Evolutionary conservation across 2,329 filamentous ascomycete species (phyloP), one percentile per base, ranked within the genome.

Genomic region (Emmonsiellopsis sp.): DNA sequence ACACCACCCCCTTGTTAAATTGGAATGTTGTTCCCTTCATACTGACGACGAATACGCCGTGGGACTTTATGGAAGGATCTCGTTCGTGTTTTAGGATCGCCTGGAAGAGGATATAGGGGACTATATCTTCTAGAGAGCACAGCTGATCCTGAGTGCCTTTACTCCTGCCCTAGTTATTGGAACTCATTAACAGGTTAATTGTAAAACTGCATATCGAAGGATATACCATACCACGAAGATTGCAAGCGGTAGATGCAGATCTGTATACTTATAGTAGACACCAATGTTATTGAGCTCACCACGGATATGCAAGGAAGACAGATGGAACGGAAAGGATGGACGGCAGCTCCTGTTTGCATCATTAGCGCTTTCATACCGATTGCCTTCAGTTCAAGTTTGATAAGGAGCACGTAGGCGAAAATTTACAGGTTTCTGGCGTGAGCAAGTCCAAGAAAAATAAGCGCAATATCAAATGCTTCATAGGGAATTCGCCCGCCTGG

Each of bases 51-150:
- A 37, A 50, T 20, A 32, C 15, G 35, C 8, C 26, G 47, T 50
- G 47, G 26, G 47, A 50, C 30, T 37, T 31, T 20, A n/a, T 13
- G 30, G 32, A 13, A 11, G 47, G 8, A 8, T n/a, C n/a, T 50
- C 31, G 47, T 30, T 50, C 47, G 15, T 50, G 34, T 40, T 50
- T 38, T 5, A 50, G 11, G 37, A 50, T 50, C 20, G 47, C 47
- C 20, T 50, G 47, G 15, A 50, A 50, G 31, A 50, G 47, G 31
- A 50, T 26, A 40, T 50, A 50, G n/a, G 47, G 47, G 9, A 40
- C 47, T 16, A 50, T 50, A 10, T 50, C 30, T 50, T 50, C 7
- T 30, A 26, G 7, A 26, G 47, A 35, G 47, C 35, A 40, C 3
- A 40, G 13, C 13, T 35, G 47, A 35, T 38, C 47, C 11, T 13